phyloP scores from a whole-genome alignment of 1,284 basidiomycete species.

The Moesziomyces parantarcticus region DNA sequence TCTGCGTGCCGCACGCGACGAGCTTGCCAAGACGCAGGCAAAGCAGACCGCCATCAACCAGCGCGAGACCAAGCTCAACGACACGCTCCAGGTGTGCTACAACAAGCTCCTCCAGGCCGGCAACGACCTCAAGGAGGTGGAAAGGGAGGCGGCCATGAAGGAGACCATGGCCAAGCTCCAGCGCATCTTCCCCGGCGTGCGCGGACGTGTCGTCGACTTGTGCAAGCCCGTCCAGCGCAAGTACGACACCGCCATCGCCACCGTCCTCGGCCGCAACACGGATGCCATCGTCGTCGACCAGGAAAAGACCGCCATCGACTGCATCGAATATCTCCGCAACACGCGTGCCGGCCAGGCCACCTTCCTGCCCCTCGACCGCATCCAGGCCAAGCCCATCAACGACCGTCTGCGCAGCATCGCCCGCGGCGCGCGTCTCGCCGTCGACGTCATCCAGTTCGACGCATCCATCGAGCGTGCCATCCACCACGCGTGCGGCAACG shows the following conservation, averaged over 20 bases:
- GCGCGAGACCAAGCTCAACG: conserved; percentile 74
- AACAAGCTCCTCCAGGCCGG: conserved; percentile 76
- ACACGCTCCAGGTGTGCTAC: conserved; percentile 85
- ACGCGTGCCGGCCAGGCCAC: conserved; percentile 95
- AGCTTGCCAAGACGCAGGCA: conserved; percentile 79
- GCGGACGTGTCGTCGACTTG: conserved; percentile 86
- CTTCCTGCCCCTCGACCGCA: conserved; percentile 95
- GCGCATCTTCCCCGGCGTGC: conserved; percentile 70
- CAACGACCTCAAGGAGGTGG: conserved; percentile 74
- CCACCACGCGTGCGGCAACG: conserved; percentile 93
- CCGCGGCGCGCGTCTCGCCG: conserved; percentile 88
- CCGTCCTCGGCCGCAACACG: conserved; percentile 92
- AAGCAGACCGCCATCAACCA: conserved; percentile 76
- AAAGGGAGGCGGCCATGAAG: conserved; percentile 84
- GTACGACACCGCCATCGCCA: conserved; percentile 92
- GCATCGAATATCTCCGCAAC: conserved; percentile 95
- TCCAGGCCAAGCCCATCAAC: conserved; percentile 90
- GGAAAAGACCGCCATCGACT: conserved; percentile 95
- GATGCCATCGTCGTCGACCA: conserved; percentile 96
- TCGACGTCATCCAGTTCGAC: conserved; percentile 78
- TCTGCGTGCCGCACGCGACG: conserved; percentile 72
- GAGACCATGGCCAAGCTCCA: conserved; percentile 86
- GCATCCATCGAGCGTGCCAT: conserved; percentile 80
- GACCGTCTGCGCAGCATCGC: conserved; percentile 93
- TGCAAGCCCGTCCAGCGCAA: conserved; percentile 92